Base-by-base conservation (phyloP, 352 stramenopile species). In the Phytophthora quininea region DNA sequence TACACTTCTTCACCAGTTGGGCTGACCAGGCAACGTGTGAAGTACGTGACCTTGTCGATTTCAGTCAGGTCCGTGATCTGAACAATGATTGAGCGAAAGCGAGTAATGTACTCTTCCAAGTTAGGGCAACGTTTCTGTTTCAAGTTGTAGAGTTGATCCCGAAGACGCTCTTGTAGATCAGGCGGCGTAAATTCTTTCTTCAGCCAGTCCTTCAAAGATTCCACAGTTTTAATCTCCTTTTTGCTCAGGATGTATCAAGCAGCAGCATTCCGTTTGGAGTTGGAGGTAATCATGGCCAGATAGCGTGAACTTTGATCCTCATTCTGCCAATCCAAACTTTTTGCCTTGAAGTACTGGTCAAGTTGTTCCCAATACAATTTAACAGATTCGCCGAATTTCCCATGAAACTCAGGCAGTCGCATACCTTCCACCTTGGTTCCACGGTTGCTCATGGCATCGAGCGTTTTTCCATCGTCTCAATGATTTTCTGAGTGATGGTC, bases 161-260 rank as follows among this genome's bases (percentile, higher is more conserved):
- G 35, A 8, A 58, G 53, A 58, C 53, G 29, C 48, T 68, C 32
- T 58, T 62, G 53, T 32, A 68, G 4, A 62, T 58, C 61, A 9
- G 35, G 42, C 47, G 53, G 52, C 8, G 58, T 15, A 47, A 62
- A 68, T 42, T 54, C 46, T 24, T 62, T 49, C 47, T 56, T 47
- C 57, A 56, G n/a, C 8, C 19, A 24, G 19, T 24, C 0, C 19
- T 24, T 24, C 19, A 24, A 24, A 24, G 19, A 24, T 24, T 24
- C 19, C 19, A 24, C 19, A 24, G 19, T 24, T 24, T 24, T 24
- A 24, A 24, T 24, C 19, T 24, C 19, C 19, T 24, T 24, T 24
- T 24, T 24, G 19, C 19, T 24, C 19, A 24, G 19, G 19, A 24
- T 24, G 19, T 24, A 24, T 24, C 19, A 24, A 24, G 19, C 19